Evolutionary conservation across 192 early-diverging fungal genomes (phyloP), one percentile per base, ranked within the genome.

Genomic region (Entophlyctis helioformis): DNA sequence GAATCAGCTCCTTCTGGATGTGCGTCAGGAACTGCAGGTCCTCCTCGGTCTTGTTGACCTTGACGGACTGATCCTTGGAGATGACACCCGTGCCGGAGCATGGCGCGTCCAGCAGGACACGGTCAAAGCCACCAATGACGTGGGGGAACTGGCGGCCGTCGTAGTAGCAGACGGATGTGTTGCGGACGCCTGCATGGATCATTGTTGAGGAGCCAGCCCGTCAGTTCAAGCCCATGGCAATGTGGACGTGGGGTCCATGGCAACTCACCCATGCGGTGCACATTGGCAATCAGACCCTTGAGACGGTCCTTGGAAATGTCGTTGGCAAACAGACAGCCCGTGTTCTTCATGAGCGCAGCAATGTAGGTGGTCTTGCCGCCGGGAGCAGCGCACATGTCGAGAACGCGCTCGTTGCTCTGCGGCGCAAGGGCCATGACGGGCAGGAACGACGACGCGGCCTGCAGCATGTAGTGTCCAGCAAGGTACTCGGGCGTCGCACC

Each of bases 11-110:
- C 55, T 96, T 94, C 57, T 98, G 96, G 41, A 95, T 72, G 48
- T 86, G 85, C 16, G 91, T 85, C 44, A 98, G 74, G 61, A 91
- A 76, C 38, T 71, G 76, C 62, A 98, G 94, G 57, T 96, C 96
- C 51, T 89, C 82, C 9, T 87, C 81, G 1, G 78, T 33, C 56
- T 98, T 98, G 78, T 91, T 96, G 21, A 85, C 69, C 58, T 98
- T 98, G 42, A 96, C 89, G 16, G 85, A 81, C 0, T 85, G 82
- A 64, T 98, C 96, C 59, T 98, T 98, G 52, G 93, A 87, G 59
- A 98, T 98, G 50, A 98, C 93, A 19, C 96, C 96, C 0, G 96
- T 98, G 44, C 96, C 96, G 43, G 78, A 82, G 72, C 96, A 98
- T n/a, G 96, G 96, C 0, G 96, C 91, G 64, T 98, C 96, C 15